Evolutionary conservation across 768 basidiomycete genomes (phyloP), one percentile per base, ranked within the genome.

Genomic region (Xerocomellus dryophilus): DNA sequence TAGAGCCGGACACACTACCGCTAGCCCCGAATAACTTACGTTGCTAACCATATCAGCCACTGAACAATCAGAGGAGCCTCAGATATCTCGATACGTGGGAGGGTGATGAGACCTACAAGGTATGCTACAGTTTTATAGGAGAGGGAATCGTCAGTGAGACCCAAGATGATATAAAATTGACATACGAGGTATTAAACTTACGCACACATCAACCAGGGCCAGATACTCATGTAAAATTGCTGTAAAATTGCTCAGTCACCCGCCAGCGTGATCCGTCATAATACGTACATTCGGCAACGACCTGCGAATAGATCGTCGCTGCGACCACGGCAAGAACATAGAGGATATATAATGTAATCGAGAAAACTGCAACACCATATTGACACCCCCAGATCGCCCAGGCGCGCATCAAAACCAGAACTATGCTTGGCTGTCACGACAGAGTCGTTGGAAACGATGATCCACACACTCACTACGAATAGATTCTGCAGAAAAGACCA

Each of bases 311-410:
- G 5, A 15, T 12, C 32, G 12, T 15, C 5, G 14, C 15, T 15
- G 32, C 12, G 6, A 34, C 5, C 12, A 34, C 9, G 11, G 11
- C 15, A 3, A 56, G 0, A 3, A 49, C 23, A 32, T 55, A 68
- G 3, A 57, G 3, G 21, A 47, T 1, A 15, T 66, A 68, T 2
- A 57, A 3, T 2, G 10, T 14, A 34, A 41, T 51, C 12, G 42
- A 34, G 2, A 23, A 4, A 0, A 31, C 3, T 5, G 45, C 32
- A 7, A 59, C 2, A 36, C 32, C 17, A n/a, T 43, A 59, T 3
- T 25, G 43, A 43, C 53, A 60, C n/a, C 62, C 48, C 50, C 58
- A 36, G 31, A 68, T 59, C 15, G 64, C 67, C 40, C 64, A 68
- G 8, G 60, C 54, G 4, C 67, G 62, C 42, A 66, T 47, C 18